Conservation (phyloP, 805 yeast species). For the Spathaspora passalidarum region DNA sequence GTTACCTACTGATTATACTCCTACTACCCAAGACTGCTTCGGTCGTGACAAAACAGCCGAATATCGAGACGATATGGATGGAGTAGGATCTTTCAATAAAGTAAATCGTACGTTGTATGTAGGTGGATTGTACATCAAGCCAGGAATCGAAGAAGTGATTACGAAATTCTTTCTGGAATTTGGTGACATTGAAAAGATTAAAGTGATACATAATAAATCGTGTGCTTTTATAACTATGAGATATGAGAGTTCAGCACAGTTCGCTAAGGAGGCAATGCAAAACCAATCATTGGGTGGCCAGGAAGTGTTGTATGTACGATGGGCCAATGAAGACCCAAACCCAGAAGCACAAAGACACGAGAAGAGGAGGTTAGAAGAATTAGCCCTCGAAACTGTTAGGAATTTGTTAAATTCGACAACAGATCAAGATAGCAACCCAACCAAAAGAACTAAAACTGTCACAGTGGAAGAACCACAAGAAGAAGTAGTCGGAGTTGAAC, state of each 20-base stretch:
- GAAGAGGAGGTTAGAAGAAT: conserved; percentile 47
- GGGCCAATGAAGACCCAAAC: conserved; percentile 91
- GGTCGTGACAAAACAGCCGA: conserved; percentile 84
- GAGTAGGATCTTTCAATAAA: conserved; percentile 76
- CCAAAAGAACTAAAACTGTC: conserved; percentile 10
- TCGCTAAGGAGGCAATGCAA: conserved; percentile 93
- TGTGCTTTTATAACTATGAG: conserved; percentile 78
- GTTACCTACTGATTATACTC: conserved; percentile 48
- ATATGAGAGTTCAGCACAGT: conserved; percentile 77
- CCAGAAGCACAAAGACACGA: conserved; percentile 57
- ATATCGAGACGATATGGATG: conserved; percentile 91
- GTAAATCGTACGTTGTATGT: conserved; percentile 76
- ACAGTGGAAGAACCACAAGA: conserved; percentile 8
- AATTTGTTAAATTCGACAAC: conserved; percentile 27
- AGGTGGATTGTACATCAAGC: conserved; percentile 51
- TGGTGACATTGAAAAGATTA: conserved; percentile 70
- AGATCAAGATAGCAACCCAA: conserved; percentile 20
- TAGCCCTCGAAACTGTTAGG: conserved; percentile 53
- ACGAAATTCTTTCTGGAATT: conserved; percentile 59
- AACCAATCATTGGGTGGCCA: conserved; percentile 68
- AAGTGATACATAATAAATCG: conserved; percentile 57
- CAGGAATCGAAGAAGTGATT: conserved; percentile 32
- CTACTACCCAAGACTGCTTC: conserved; percentile 79
- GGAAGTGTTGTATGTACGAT: conserved; percentile 67
- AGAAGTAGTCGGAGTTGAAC: conserved; percentile 16